Evolutionary conservation across 169 alveolate genomes (phyloP).

Genomic region (Eimeria falciformis): DNA sequence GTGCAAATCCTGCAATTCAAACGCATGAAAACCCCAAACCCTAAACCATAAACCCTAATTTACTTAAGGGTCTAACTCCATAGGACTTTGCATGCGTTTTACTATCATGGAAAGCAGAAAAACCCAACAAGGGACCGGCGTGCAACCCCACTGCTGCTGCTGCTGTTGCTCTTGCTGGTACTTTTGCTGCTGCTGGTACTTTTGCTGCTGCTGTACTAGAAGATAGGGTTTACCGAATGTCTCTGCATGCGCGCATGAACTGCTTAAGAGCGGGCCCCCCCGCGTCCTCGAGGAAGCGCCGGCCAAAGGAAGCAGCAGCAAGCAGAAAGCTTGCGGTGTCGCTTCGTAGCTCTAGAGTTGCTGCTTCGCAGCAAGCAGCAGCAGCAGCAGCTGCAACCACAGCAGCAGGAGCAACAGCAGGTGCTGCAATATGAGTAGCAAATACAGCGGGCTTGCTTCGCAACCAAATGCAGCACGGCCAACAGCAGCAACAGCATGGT

Average conservation of each 20-base stretch:
- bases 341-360: conserved; percentile 75
- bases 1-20: conserved; percentile 75
- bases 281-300: conserved; percentile 73
- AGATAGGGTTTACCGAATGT: not conserved
- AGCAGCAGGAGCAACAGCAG: not conserved
- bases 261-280: not conserved
- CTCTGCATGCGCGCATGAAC: conserved; percentile 58
- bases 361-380: conserved; percentile 85
- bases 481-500: not conserved
- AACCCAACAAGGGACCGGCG: not conserved
- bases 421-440: too few relatives aligned
- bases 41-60: conserved; percentile 45
- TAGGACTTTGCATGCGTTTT: too few relatives aligned
- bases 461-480: too few relatives aligned
- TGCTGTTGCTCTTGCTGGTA: not conserved
- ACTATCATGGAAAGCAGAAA: too few relatives aligned
- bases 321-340: conserved; percentile 49
- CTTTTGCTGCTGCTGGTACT: not conserved
- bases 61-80: too few relatives aligned
- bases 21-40: conserved; percentile 2
- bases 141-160: not conserved
- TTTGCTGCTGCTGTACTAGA: not conserved
- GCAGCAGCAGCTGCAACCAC: conserved; percentile 80
- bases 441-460: too few relatives aligned
- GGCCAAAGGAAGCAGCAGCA: conserved; percentile 82